Evolutionary conservation across 2,329 filamentous ascomycete species (phyloP).

Genomic region (Pyricularia grisea): DNA sequence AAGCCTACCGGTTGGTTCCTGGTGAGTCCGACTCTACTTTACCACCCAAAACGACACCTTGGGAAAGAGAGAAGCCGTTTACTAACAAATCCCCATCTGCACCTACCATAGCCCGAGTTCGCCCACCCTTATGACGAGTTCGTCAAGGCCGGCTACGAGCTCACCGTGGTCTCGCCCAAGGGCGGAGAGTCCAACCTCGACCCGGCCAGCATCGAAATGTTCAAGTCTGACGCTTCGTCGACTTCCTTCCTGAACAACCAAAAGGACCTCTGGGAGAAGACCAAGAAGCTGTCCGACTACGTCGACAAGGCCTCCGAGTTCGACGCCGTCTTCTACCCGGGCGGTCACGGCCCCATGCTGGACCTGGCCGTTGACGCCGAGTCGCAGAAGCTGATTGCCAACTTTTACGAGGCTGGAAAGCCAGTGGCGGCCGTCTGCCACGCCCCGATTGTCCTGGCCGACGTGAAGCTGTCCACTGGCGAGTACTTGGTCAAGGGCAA

Average conservation of each 20-base stretch:
- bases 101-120: slow-evolving; percentile 41
- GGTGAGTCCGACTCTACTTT: slow-evolving; percentile 29
- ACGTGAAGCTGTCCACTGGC: slow-evolving; percentile 43
- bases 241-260: slow-evolving; percentile 46
- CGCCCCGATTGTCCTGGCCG: slow-evolving; percentile 52
- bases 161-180: slow-evolving; percentile 51
- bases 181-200: slow-evolving; percentile 55
- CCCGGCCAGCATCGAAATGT: slow-evolving; percentile 44
- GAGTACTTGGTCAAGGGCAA: slow-evolving; percentile 44
- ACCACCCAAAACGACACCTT: neutral
- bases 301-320: slow-evolving; percentile 19
- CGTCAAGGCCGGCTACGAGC: slow-evolving; percentile 34
- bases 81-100: neutral
- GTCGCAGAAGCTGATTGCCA: slow-evolving; percentile 50
- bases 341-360: slow-evolving; percentile 57
- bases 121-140: slow-evolving; percentile 56
- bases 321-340: slow-evolving; percentile 22
- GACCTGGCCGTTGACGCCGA: slow-evolving; percentile 49
- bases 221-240: slow-evolving; percentile 42
- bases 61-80: neutral
- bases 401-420: slow-evolving; percentile 54
- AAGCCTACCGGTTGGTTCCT: slow-evolving; percentile 63
- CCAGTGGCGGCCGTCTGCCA: slow-evolving; percentile 60
- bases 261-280: slow-evolving; percentile 53
- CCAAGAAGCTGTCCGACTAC: slow-evolving; percentile 45